Base-by-base conservation (phyloP, 331 rosid species). In the Quercus phellos region DNA sequence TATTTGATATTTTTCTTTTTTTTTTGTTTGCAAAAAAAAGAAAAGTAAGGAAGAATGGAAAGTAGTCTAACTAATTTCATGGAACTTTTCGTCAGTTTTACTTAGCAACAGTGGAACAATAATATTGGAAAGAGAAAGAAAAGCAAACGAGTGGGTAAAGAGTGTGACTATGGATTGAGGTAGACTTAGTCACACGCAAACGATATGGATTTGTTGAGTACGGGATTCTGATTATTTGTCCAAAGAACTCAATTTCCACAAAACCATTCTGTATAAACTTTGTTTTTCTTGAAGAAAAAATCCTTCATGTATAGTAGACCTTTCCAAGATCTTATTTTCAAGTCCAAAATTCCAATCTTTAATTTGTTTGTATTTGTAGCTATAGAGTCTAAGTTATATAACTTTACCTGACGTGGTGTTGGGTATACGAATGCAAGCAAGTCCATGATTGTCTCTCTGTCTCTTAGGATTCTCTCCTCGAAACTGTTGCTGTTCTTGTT, bases 381-480 rank as follows among this genome's bases (percentile, higher is more conserved):
- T 71, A 66, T 24, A 56, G 55, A 66, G 61, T 26, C 59, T 75
- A 77, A 81, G 13, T 50, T 84, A 84, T 26, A 72, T 75, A 75
- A 81, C 18, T 50, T 84, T 85, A 94, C 99, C 99, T 85, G 98
- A 84, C 60, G 94, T 77, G 84, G 89, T 81, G 77, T 87, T 77
- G 74, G 98, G 97, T 35, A 86, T 61, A 53, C 94, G 90, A 87
- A 81, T 72, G 84, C 90, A 79, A 72, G 96, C 87, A 38, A 85
- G 89, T 51, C 93, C 93, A 68, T 86, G 89, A 51, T 19, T 43
- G 14, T 87, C 92, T 86, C 90, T 81, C 38, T 66, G 89, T 59
- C 96, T 76, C 74, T 84, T 90, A 1, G 98, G 79, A n/a, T 79
- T 78, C 21, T 86, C 94, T 7, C 84, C 86, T 10, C 80, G 79